Evolutionary conservation across 768 basidiomycete genomes (phyloP), one percentile per base, ranked within the genome.

Genomic region (Sarcodon sp.): DNA sequence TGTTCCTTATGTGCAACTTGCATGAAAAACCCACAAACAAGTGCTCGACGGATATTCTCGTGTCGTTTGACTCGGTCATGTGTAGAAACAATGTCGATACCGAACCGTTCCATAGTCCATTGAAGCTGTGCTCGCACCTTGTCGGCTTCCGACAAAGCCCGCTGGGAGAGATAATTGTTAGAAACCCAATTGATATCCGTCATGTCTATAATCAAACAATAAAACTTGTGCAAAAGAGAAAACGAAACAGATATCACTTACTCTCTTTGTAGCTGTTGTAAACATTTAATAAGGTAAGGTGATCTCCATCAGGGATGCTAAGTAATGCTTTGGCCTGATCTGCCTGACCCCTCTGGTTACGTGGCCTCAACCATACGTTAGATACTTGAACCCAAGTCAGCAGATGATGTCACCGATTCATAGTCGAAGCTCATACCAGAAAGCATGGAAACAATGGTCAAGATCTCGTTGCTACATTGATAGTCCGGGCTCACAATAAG

Each of bases 1-100:
- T 89, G 92, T 61, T 90, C 88, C 3, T 89, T 88, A 64, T 96
- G 91, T 6, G 93, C 96, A 10, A 90, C 79, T 61, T 97, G 94
- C 94, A 96, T 97, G 68, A 97, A 99, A 73, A 88, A 99, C 1
- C 93, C 96, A 55, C 83, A 86, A 4, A 87, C 84, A 16, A 98
- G 70, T 0, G 85, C 84, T 64, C 82, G 81, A 27, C 90, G 77
- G 48, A 98, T 81, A 54, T 82, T 83, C 47, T 67, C 53, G 62
- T 77, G 84, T 53, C 84, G 75, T 59, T 52, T 48, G 9, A 53
- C 49, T 51, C 58, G 55, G 52, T 82, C 86, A 58, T 70, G 72
- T 55, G 85, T 70, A 13, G 37, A 38, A 27, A 91, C 63, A 16
- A 92, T 61, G 31, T 85, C 83, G 33, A 94, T 67, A 50, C 92